Evolutionary conservation across 768 basidiomycete genomes (phyloP), one percentile per base, ranked within the genome.

Genomic region (Lactifluus pinguis): DNA sequence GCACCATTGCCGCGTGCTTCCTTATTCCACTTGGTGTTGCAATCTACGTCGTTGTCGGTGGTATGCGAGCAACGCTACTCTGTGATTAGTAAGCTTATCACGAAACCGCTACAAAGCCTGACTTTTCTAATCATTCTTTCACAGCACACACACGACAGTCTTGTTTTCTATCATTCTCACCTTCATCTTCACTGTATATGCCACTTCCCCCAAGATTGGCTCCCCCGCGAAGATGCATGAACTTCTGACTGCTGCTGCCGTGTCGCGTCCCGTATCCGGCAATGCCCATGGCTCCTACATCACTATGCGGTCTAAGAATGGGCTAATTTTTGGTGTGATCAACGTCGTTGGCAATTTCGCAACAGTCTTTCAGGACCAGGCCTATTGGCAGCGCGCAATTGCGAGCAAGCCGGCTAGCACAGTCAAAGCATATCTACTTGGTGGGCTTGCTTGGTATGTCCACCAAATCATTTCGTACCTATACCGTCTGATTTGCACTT

Each of bases 351-450:
- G 92, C 2, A 92, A 93, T 71, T 92, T 92, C 66, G 77, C 80
- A 29, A 82, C 79, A 10, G 82, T 84, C 4, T 81, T 82, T 67
- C 78, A 81, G 67, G 80, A 82, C 61, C 74, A 74, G 53, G 73
- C 89, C 0, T 98, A 95, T 72, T 95, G 90, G 86, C 91, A 93
- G 69, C 81, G 92, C 13, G 93, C 93, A 1, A 92, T 97, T 68
- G 94, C 95, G 1, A 87, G 85, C 61, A 76, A 85, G 15, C 92
- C 92, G 0, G 85, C 83, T 1, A 85, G 80, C n/a, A 88, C 87
- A 13, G 92, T 95, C 60, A 94, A 93, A 72, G 94, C 89, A 0
- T 98, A 92, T 74, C 76, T 95, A 4, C 78, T 93, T 8, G 95
- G 94, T 48, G 94, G 93, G 3, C 70, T 94, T 8, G 87, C 91